phyloP scores from a whole-genome alignment of 768 basidiomycete species.

The Tylopilus subfusipes region DNA sequence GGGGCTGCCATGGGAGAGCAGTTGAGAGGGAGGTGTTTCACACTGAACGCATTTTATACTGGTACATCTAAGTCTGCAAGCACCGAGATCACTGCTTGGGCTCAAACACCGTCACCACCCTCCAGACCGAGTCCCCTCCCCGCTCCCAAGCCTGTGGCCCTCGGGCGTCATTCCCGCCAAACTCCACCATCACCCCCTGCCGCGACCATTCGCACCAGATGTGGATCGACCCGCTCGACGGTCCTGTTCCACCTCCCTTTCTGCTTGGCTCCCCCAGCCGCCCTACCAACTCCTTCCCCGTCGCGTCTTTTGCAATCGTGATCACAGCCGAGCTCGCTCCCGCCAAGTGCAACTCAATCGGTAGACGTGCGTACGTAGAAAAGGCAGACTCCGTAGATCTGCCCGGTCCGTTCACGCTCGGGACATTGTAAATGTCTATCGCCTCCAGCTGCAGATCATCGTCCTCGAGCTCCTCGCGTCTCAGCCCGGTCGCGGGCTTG shows the following conservation, averaged over 20 bases:
- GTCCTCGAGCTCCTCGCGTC: constrained; percentile 46
- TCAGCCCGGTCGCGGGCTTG: constrained; percentile 47
- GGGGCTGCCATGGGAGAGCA: constrained; percentile 59
- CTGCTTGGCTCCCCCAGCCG: constrained; percentile 80
- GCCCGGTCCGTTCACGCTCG: constrained; percentile 35
- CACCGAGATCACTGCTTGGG: constrained; percentile 12
- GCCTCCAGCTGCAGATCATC: constrained; percentile 58
- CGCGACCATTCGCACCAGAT: constrained; percentile 93
- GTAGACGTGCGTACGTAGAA: constrained; percentile 53
- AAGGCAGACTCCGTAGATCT: constrained; percentile 52
- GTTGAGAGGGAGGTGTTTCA: background rate
- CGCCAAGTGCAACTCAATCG: constrained; percentile 45
- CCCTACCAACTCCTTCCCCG: constrained; percentile 75
- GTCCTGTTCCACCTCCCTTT: constrained; percentile 88
- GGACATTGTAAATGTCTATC: constrained; percentile 79
- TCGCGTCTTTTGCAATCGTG: constrained; percentile 46
- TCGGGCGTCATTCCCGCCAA: constrained; percentile 71
- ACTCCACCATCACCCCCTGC: constrained; percentile 82
- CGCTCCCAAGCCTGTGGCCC: constrained; percentile 86
- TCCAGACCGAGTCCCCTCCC: constrained; percentile 80
- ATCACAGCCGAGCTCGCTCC: constrained; percentile 39
- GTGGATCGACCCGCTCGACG: constrained; percentile 78
- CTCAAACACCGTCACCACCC: constrained; percentile 62
- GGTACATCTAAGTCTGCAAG: background rate
- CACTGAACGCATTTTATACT: constrained; percentile 6